Evolutionary conservation across 768 basidiomycete genomes (phyloP).

Genomic region (Rickenella mellea): DNA sequence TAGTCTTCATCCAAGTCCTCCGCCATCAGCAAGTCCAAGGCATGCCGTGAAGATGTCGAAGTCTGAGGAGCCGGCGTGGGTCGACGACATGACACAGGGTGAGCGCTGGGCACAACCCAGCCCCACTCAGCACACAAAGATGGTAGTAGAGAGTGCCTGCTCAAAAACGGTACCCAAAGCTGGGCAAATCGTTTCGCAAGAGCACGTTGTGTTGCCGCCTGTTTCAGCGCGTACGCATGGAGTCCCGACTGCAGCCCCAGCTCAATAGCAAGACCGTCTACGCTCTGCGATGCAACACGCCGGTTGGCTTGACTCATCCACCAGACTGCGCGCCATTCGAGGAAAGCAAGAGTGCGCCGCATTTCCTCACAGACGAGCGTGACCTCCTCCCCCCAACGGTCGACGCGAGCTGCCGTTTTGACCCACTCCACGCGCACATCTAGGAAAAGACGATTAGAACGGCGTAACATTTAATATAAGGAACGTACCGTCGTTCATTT

Average conservation of each 20-base stretch:
- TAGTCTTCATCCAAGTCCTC: too few relatives aligned
- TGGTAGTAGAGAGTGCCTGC: too few relatives aligned
- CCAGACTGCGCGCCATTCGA: slow-evolving; percentile 7
- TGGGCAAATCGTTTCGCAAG: neutral
- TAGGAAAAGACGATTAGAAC: slow-evolving; percentile 1
- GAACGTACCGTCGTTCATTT: slow-evolving; percentile 1
- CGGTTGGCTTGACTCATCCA: slow-evolving; percentile 4
- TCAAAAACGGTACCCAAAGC: too few relatives aligned
- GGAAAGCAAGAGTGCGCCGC: slow-evolving; percentile 7
- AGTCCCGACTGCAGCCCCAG: neutral
- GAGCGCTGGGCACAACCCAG: too few relatives aligned
- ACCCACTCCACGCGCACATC: slow-evolving; percentile 8
- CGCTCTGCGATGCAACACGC: neutral
- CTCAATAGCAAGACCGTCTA: neutral
- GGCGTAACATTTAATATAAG: neutral
- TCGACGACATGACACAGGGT: too few relatives aligned
- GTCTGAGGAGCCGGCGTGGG: too few relatives aligned
- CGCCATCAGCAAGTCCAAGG: too few relatives aligned
- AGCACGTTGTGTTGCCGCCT: neutral
- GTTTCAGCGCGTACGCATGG: slow-evolving; percentile 2
- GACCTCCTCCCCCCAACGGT: slow-evolving; percentile 11
- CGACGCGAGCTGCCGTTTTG: slow-evolving; percentile 7
- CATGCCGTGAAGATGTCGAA: too few relatives aligned
- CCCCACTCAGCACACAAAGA: too few relatives aligned
- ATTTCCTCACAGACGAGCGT: slow-evolving; percentile 12